Conservation (phyloP, 805 yeast species). For the Myxozyma udenii region DNA sequence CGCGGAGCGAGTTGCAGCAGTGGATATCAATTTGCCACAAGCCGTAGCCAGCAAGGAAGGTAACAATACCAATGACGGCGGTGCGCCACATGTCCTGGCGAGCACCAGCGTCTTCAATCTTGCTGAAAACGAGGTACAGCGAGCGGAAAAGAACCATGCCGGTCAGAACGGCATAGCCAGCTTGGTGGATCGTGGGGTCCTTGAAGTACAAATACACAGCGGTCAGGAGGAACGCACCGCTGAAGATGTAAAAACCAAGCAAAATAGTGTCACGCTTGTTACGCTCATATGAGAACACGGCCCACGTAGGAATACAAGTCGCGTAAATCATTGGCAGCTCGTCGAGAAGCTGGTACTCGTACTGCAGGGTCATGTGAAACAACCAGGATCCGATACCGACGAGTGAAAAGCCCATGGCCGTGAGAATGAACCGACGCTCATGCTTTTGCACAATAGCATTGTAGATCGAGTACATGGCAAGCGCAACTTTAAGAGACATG, state of each 20-base stretch:
- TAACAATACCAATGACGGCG: constrained; percentile 56
- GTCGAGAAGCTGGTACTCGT: constrained; percentile 86
- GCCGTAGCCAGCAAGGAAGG: constrained; percentile 70
- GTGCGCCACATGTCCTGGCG: constrained; percentile 52
- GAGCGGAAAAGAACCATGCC: constrained; percentile 67
- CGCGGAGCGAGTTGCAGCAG: constrained; percentile 59
- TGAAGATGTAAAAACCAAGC: constrained; percentile 49
- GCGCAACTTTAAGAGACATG: constrained; percentile 36
- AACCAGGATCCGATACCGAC: constrained; percentile 95
- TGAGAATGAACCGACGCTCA: constrained; percentile 67
- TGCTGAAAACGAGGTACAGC: constrained; percentile 46
- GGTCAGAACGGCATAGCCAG: constrained; percentile 75
- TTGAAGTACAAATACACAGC: constrained; percentile 66
- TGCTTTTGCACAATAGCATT: constrained; percentile 58
- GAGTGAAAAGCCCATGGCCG: constrained; percentile 74
- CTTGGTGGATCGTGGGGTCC: constrained; percentile 86
- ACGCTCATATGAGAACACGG: constrained; percentile 62
- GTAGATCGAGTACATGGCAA: constrained; percentile 62
- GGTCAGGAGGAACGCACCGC: constrained; percentile 62
- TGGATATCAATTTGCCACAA: constrained; percentile 90
- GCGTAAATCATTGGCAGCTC: constrained; percentile 98
- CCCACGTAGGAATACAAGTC: constrained; percentile 92
- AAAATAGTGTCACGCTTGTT: constrained; percentile 41
- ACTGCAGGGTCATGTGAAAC: constrained; percentile 91
- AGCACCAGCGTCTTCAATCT: constrained; percentile 52